A percentile compares a stretch with the other conserved stretches of the same genome.
phyloP scores from a whole-genome alignment of 495 filamentous ascomycete species.

The Annulohypoxylon maeteangense region DNA sequence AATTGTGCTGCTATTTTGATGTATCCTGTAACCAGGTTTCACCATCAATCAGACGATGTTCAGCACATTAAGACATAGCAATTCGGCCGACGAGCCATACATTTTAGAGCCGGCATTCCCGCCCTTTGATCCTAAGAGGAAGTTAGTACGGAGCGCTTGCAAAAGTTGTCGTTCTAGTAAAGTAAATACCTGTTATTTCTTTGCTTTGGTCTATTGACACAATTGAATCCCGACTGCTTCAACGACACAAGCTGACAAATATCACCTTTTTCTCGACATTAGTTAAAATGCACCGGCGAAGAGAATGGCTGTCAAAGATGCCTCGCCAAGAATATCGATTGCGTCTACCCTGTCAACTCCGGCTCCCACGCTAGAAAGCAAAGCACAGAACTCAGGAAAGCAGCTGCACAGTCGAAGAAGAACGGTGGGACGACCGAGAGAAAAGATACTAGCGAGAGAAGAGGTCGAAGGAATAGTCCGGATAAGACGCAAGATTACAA shows the following conservation, averaged over 20 bases:
- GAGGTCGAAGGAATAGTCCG: background rate
- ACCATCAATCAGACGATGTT: background rate
- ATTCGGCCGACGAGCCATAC: background rate
- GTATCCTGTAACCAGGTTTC: background rate
- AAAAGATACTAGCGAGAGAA: background rate
- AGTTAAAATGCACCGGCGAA: background rate
- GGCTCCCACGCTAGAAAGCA: background rate
- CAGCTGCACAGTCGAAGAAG: background rate
- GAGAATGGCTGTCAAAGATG: background rate
- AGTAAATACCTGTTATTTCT: background rate
- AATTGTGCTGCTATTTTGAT: background rate
- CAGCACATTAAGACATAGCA: background rate
- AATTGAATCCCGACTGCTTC: background rate
- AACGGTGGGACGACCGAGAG: background rate
- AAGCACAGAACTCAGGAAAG: background rate
- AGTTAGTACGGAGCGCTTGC: background rate
- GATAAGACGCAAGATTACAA: background rate
- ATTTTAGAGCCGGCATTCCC: background rate
- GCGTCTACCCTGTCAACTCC: background rate
- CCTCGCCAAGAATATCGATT: background rate
- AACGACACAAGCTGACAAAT: background rate
- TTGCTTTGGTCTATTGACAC: too few relatives aligned
- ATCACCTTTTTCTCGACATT: background rate
- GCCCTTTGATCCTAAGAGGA: background rate
- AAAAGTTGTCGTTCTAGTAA: background rate